Evolutionary conservation across 2,329 filamentous ascomycete species (phyloP).

Genomic region (Drechslerella dactyloides): DNA sequence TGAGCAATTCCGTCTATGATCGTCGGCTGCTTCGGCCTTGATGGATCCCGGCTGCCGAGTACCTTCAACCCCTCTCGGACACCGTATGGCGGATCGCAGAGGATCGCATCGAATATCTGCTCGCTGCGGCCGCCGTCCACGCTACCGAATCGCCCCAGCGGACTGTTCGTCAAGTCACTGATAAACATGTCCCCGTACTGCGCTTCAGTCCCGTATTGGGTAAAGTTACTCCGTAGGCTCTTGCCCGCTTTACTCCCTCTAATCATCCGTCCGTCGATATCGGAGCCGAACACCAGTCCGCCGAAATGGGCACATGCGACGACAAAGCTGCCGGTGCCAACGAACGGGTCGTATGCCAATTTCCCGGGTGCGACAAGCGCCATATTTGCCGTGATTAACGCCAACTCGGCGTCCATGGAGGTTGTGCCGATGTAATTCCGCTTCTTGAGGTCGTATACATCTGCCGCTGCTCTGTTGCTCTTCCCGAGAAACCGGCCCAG

Average conservation of each 20-base stretch:
- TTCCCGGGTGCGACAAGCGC: conserved; percentile 81
- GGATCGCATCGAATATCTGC: conserved; percentile 77
- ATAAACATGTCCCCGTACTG: conserved; percentile 79
- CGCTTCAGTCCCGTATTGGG: conserved; percentile 75
- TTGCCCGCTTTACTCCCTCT: conserved; percentile 67
- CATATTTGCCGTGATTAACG: conserved; percentile 89
- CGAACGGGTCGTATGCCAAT: conserved; percentile 92
- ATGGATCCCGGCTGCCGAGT: conserved; percentile 74
- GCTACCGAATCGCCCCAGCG: conserved; percentile 65
- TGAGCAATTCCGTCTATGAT: conserved; percentile 73
- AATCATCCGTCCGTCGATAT: conserved; percentile 91
- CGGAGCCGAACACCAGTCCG: conserved; percentile 79
- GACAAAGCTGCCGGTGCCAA: conserved; percentile 91
- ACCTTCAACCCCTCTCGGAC: conserved; percentile 91
- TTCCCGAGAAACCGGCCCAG: conserved; percentile 74
- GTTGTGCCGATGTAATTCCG: conserved; percentile 92
- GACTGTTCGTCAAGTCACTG: conserved; percentile 86
- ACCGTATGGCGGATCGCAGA: conserved; percentile 95
- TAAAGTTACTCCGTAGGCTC: conserved; percentile 74
- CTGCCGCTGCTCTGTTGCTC: conserved; percentile 71
- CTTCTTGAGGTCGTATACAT: conserved; percentile 88
- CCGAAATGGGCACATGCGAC: conserved; percentile 91
- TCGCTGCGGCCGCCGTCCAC: conserved; percentile 51
- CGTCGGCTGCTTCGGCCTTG: conserved; percentile 65
- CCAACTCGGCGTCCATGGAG: conserved; percentile 94